phyloP scores from a whole-genome alignment of 345 rosid genomes.

The Boechera stricta region DNA sequence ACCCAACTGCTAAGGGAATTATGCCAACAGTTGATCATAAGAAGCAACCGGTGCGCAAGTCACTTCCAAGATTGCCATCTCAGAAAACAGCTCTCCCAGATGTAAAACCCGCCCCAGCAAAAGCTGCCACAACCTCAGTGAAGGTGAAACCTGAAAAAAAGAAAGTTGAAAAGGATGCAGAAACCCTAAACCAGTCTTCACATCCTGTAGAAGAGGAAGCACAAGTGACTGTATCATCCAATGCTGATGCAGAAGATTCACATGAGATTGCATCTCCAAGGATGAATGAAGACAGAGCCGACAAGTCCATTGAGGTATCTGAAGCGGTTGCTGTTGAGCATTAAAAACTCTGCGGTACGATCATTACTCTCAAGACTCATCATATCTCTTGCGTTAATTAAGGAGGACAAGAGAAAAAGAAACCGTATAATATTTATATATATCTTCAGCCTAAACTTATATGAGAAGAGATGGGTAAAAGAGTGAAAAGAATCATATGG shows the following conservation, averaged over 20 bases:
- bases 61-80: slow-evolving; percentile 93
- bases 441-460: slow-evolving; percentile 40
- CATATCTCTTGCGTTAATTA: slow-evolving; percentile 39
- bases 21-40: slow-evolving; percentile 48
- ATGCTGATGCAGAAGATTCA: slow-evolving; percentile 40
- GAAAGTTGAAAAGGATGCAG: slow-evolving; percentile 48
- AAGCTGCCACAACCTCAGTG: slow-evolving; percentile 36
- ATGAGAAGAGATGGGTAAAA: slow-evolving; percentile 39
- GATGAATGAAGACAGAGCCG: slow-evolving; percentile 50
- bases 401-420: slow-evolving; percentile 37
- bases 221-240: slow-evolving; percentile 38
- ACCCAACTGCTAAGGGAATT: slow-evolving; percentile 52
- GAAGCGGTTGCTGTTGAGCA: slow-evolving; percentile 51
- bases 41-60: slow-evolving; percentile 76
- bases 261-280: slow-evolving; percentile 36
- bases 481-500: slow-evolving; percentile 40
- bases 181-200: slow-evolving; percentile 41
- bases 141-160: slow-evolving; percentile 51
- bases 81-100: slow-evolving; percentile 60
- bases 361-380: slow-evolving; percentile 31
- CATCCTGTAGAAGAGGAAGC: slow-evolving; percentile 45
- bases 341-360: slow-evolving; percentile 28
- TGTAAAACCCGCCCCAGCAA: slow-evolving; percentile 43
- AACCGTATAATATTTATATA: slow-evolving; percentile 36
- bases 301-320: slow-evolving; percentile 43